Percentiles rank a stretch among this genome's conserved stretches.
Evolutionary conservation across 106 monocot species (phyloP).

Genomic region (Dioscorea alata): DNA sequence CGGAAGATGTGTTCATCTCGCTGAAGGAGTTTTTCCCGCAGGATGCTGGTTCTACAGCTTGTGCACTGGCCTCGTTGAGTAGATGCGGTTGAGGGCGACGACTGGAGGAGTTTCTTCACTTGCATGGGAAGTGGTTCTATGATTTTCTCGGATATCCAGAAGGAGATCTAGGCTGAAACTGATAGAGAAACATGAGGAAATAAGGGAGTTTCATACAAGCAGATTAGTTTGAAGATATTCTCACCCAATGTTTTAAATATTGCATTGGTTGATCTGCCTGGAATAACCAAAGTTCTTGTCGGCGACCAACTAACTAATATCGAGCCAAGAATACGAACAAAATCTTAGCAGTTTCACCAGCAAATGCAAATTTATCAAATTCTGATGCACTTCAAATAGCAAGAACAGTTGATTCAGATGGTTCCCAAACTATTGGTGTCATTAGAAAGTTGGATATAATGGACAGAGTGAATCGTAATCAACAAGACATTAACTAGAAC

Average conservation of each 20-base stretch:
- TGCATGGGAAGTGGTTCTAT: slow-evolving; percentile 54
- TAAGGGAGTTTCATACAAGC: slow-evolving; percentile 92
- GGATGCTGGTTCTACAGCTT: slow-evolving; percentile 77
- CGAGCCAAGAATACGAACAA: slow-evolving; percentile 85
- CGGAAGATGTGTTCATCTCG: no score
- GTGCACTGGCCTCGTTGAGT: slow-evolving; percentile 39
- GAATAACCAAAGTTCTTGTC: slow-evolving; percentile 95
- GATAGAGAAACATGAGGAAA: slow-evolving; percentile 88
- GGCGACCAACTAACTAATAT: slow-evolving; percentile 95
- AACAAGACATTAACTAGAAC: slow-evolving; percentile 86
- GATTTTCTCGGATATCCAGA: slow-evolving; percentile 66
- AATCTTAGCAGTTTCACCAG: slow-evolving; percentile 89
- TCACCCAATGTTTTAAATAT: slow-evolving; percentile 97
- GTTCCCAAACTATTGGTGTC: slow-evolving; percentile 82
- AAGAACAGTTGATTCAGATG: slow-evolving; percentile 83
- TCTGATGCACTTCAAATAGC: slow-evolving; percentile 98
- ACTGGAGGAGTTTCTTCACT: slow-evolving; percentile 92
- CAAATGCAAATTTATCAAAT: slow-evolving; percentile 94
- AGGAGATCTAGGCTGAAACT: slow-evolving; percentile 94
- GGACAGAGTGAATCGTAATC: slow-evolving; percentile 81
- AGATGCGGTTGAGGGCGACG: slow-evolving; percentile 30
- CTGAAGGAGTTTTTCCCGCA: no score
- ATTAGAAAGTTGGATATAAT: slow-evolving; percentile 89
- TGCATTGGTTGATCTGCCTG: slow-evolving; percentile 92
- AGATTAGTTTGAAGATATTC: slow-evolving; percentile 83